Percentiles rank a stretch among this genome's conserved stretches.
Evolutionary conservation across 2,329 filamentous ascomycete genomes (phyloP).

Genomic region (Colletotrichum gloeosporioides): DNA sequence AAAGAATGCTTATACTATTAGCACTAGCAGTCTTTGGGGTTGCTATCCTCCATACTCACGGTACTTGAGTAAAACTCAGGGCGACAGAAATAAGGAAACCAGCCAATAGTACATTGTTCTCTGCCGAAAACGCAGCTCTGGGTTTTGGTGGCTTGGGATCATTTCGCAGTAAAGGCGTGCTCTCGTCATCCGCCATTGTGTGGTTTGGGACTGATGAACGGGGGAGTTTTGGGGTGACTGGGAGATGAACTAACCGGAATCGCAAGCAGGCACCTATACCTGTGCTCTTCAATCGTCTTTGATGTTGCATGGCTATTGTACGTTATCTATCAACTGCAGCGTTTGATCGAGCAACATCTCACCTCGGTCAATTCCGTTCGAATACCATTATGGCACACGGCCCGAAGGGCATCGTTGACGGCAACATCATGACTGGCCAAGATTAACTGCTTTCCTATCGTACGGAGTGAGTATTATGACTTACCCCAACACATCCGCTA

Average conservation of each 20-base stretch:
- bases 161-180: not conserved
- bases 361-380: not conserved
- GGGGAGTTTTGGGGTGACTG: not conserved
- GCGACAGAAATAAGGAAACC: not conserved
- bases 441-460: not conserved
- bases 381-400: not conserved
- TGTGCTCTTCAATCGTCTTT: too few relatives aligned
- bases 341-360: not conserved
- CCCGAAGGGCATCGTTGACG: not conserved
- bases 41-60: not conserved
- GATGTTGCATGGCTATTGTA: not conserved
- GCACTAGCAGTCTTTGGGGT: not conserved
- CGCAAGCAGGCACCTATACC: too few relatives aligned
- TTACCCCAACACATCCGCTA: not conserved
- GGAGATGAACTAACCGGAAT: too few relatives aligned
- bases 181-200: not conserved
- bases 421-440: not conserved
- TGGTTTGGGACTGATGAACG: not conserved
- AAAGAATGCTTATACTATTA: not conserved
- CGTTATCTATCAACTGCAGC: not conserved
- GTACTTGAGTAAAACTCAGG: not conserved
- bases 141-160: not conserved
- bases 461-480: not conserved
- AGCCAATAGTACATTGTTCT: not conserved
- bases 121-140: not conserved